Evolutionary conservation across 225 moss, liverwort and hornwort genomes (phyloP).

Genomic region (Anthoceros angustus): DNA sequence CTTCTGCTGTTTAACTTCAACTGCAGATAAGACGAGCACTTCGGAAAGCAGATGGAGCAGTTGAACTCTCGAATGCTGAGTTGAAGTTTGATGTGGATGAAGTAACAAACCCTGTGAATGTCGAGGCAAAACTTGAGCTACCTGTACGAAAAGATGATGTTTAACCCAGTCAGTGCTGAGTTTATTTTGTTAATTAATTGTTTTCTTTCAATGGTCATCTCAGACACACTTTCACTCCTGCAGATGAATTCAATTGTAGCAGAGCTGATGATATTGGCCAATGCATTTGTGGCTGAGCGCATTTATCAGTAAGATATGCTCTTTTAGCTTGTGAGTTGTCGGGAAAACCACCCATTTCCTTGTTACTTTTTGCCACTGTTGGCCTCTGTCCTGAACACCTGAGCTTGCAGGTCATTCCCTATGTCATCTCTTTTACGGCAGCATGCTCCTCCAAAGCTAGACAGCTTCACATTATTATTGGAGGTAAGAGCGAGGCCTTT

Average conservation of each 20-base stretch:
- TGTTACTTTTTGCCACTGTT: no score
- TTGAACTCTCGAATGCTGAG: conserved; percentile 29
- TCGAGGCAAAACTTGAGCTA: conserved; percentile 29
- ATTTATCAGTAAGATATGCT: conserved; percentile 18
- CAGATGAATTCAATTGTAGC: conserved; percentile 45
- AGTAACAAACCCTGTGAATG: conserved; percentile 21
- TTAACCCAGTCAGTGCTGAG: neutral
- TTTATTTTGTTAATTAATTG: neutral
- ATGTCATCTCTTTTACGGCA: conserved; percentile 23
- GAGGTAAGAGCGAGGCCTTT: conserved; percentile 9
- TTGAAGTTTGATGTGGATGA: conserved; percentile 24
- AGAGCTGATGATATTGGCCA: conserved; percentile 36
- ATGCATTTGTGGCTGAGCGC: conserved; percentile 25
- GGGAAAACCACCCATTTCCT: neutral
- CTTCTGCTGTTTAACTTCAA: neutral
- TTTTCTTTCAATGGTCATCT: neutral
- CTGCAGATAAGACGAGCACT: conserved; percentile 22
- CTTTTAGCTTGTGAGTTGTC: neutral
- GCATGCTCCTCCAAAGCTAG: conserved; percentile 27
- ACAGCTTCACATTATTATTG: conserved; percentile 23
- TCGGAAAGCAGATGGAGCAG: conserved; percentile 21
- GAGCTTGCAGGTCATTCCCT: conserved; percentile 20
- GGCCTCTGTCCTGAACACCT: neutral
- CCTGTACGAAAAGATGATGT: conserved; percentile 14
- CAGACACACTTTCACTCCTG: neutral